Evolutionary conservation across 2,329 filamentous ascomycete genomes (phyloP).

Genomic region (Pseudogymnoascus sp.): DNA sequence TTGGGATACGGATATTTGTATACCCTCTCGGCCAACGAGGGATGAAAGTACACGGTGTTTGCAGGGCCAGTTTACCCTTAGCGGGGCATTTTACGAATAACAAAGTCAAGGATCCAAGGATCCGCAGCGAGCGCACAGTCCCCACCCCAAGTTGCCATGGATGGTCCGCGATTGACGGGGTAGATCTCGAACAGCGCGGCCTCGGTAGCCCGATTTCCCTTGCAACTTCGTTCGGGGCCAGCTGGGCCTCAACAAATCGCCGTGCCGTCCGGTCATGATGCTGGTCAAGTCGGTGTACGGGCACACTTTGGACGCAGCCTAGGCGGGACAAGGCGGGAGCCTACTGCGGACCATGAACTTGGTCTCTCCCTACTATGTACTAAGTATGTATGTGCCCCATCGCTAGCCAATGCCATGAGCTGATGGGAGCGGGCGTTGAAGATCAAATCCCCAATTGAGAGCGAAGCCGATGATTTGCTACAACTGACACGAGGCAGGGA

Average conservation of each 20-base stretch:
- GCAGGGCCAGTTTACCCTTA: not conserved
- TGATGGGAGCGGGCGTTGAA: not conserved
- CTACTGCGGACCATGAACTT: not conserved
- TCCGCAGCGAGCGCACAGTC: not conserved
- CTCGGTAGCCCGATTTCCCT: not conserved
- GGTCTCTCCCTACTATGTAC: not conserved
- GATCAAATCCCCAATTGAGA: not conserved
- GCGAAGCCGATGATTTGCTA: not conserved
- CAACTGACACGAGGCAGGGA: not conserved
- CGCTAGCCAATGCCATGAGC: not conserved
- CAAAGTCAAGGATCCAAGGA: not conserved
- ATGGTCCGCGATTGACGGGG: not conserved
- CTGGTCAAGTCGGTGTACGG: not conserved
- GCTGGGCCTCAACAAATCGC: not conserved
- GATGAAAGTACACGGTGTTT: not conserved
- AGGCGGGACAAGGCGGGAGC: not conserved
- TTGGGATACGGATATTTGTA: not conserved
- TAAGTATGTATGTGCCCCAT: too few relatives aligned
- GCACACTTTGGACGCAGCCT: not conserved
- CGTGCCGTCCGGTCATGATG: not conserved
- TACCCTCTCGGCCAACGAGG: not conserved
- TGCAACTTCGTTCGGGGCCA: not conserved
- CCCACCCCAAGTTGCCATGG: not conserved
- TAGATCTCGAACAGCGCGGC: not conserved
- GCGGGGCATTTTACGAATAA: not conserved